Evolutionary conservation across 2,329 filamentous ascomycete genomes (phyloP), one percentile per base, ranked within the genome.

Genomic region (Emmonsiellopsis sp.): DNA sequence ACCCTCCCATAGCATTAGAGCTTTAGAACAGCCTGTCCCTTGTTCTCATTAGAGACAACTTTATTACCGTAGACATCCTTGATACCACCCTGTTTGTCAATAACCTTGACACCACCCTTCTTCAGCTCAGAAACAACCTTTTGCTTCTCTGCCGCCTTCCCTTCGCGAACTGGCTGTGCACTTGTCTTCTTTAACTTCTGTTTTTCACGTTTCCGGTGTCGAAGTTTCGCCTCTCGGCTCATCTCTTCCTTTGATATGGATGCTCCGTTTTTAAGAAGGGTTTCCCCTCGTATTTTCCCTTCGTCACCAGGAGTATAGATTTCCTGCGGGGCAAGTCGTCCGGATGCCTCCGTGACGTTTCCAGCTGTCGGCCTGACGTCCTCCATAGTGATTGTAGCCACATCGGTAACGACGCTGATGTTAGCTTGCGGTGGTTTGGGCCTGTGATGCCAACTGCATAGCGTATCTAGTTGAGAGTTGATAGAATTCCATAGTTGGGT

Each of bases 371-470:
- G 92, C 62, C 95, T 86, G 1, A 90, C 92, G 65, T 98, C 93
- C 74, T 98, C 93, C 87, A 97, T 95, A 60, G 82, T 80, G 59
- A 97, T 85, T 3, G 88, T 89, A n/a, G 91, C 88, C 3, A 93
- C 88, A 70, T 97, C 92, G 31, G 88, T 81, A 36, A 96, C 86
- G 53, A 96, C 87, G 43, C 88, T 91, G 57, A 98, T 81, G 45
- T 82, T 82, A n/a, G 88, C 83, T 50, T 86, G 86, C 2, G 85
- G 80, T 9, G 88, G 85, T 74, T 91, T 94, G 52, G 93, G 93
- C 70, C 88, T 91, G 80, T 95, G 96, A 73, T 96, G 87, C 85
- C 89, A 95, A 68, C 87, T 95, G 70, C 85, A 91, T 58, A 98
- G 82, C 31, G 88, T 83, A 70, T 98, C 93, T 53, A 98, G 83